Base-by-base conservation (phyloP, 2,329 filamentous ascomycete genomes). In the Aspergillus sp. region DNA sequence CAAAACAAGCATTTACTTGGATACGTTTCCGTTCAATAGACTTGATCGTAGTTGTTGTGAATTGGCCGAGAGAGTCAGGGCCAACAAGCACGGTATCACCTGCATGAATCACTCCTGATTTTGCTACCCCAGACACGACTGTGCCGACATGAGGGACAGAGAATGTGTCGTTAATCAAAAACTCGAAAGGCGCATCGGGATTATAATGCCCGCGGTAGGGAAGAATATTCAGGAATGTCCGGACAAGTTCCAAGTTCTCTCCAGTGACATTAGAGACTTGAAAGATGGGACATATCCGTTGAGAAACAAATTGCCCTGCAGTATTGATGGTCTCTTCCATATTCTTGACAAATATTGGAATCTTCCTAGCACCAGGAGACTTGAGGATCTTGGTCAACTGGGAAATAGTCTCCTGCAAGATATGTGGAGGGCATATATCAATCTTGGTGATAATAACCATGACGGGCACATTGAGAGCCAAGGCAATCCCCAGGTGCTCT, bases 391-490 rank as follows among this genome's bases (percentile, higher is more conserved):
- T 90, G 53, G 87, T 93, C 61, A 99, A 85, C 74, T 98, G 93
- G 11, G 87, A 89, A 45, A 98, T 87, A 20, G 95, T 99, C 78
- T 98, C 89, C 76, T 96, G 87, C 22, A 99, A 81, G 68, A 99
- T 97, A 64, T 98, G 90, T 2, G 93, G 92, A 20, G 95, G 95
- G 74, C 95, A 98, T 55, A 98, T 98, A 72, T 98, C 95, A 63
- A 98, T 96, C 80, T 98, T 99, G 74, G 93, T 99, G 62, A 98
- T 87, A 63, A 97, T 88, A 3, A 98, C 93, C 91, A 99, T 96
- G 66, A 99, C 91, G 0, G 95, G 95, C 11, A 99, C 93, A 69
- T 98, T 98, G 51, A 99, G 81, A 0, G 95, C 93, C 32, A 98
- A 80, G 0, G 95, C 93, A 62, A 99, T 96, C 15, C 95, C 95